Base-by-base conservation (phyloP, 2,329 filamentous ascomycete genomes). In the Alternaria longipes region DNA sequence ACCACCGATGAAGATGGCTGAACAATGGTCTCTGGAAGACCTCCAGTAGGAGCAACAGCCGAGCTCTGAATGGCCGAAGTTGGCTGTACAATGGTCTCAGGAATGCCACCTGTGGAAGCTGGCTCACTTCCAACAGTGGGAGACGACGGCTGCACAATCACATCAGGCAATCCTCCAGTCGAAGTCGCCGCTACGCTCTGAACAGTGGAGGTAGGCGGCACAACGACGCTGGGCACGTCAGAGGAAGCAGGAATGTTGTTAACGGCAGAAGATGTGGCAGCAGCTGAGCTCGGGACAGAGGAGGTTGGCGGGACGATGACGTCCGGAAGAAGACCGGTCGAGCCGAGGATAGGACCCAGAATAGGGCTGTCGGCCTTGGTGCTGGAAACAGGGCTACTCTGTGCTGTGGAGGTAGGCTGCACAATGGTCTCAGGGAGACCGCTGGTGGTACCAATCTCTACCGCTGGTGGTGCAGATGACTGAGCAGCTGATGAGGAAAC, bases 21-120 rank as follows among this genome's bases (percentile, higher is more conserved):
- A 7, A 60, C 11, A 32, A 63, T 52, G 26, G 55, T 34, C n/a
- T 50, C 46, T 5, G 60, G 53, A 4, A 60, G 40, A 34, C 51
- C 52, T 32, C 52, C 46, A 28, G 50, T 59, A 11, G 50, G 8
- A 36, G 24, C 56, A 16, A 18, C 34, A 16, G 34, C 28, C 11
- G 50, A 49, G 44, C 42, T 49, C 53, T 38, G 20, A 12, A 46
- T 18, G 11, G 49, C 18, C 11, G 49, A 41, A 8, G 56, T 59
- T 5, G 64, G 51, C 40, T 61, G 59, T 11, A 74, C 60, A 26
- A 71, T 54, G 22, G 47, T 68, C 49, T 64, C 65, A 9, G 73
- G 71, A 8, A 76, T 28, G 41, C 58, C 60, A 12, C 74, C 74
- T 41, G 64, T 68, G 18, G 72, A 70, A 24, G 68, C 71, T 30